phyloP scores from a whole-genome alignment of 805 yeast species.

The Komagataella phaffii region DNA sequence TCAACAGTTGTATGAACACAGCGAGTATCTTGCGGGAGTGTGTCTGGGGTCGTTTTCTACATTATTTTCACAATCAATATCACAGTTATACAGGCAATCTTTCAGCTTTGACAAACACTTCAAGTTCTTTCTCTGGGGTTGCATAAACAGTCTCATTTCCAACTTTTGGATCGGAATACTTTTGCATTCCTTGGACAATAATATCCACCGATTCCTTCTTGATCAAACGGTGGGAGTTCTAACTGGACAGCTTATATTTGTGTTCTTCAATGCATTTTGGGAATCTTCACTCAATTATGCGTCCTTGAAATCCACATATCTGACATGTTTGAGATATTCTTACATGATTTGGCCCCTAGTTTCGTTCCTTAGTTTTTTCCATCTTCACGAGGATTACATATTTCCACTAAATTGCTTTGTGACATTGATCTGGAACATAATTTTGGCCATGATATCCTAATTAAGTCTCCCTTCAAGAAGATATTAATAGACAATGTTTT shows the following conservation, averaged over 20 bases:
- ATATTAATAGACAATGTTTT: background rate
- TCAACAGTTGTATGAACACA: constrained; percentile 11
- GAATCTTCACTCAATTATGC: constrained; percentile 25
- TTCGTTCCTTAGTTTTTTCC: constrained; percentile 34
- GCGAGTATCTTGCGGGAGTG: constrained; percentile 12
- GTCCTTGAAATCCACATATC: constrained; percentile 22
- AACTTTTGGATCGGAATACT: constrained; percentile 39
- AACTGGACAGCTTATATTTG: constrained; percentile 36
- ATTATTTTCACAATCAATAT: constrained; percentile 16
- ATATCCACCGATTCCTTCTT: constrained; percentile 25
- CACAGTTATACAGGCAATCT: constrained; percentile 12
- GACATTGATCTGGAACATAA: constrained; percentile 40
- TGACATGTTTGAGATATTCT: constrained; percentile 35
- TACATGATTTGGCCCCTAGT: constrained; percentile 49
- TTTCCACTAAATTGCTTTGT: constrained; percentile 49
- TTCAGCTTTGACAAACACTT: constrained; percentile 14
- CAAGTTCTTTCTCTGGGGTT: constrained; percentile 49
- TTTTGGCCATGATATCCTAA: constrained; percentile 24
- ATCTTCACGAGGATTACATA: constrained; percentile 32
- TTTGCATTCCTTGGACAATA: constrained; percentile 18
- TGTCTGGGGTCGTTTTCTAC: constrained; percentile 15
- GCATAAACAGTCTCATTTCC: constrained; percentile 25
- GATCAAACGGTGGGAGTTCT: constrained; percentile 49
- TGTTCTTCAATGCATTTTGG: constrained; percentile 38
- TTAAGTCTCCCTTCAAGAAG: background rate